Evolutionary conservation across 768 basidiomycete species (phyloP).

Genomic region (Cyclocybe aegerita): DNA sequence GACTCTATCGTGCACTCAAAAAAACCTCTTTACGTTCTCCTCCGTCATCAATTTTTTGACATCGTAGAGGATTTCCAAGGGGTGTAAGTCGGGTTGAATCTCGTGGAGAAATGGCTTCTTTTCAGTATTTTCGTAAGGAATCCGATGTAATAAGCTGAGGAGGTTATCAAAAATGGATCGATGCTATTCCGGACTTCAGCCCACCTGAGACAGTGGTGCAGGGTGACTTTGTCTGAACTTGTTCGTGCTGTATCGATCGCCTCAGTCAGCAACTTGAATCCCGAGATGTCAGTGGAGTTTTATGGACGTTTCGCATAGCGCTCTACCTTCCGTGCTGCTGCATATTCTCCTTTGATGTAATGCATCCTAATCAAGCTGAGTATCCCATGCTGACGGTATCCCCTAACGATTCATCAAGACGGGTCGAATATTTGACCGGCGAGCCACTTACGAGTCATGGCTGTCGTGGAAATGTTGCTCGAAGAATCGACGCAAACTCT

Average conservation of each 20-base stretch:
- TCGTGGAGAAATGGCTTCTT: slow-evolving; percentile 61
- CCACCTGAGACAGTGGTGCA: slow-evolving; percentile 81
- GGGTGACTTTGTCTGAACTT: slow-evolving; percentile 64
- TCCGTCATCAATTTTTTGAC: slow-evolving; percentile 74
- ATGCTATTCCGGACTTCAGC: neutral
- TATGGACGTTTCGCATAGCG: neutral
- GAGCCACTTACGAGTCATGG: slow-evolving; percentile 69
- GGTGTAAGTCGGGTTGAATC: slow-evolving; percentile 74
- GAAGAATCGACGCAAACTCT: slow-evolving; percentile 76
- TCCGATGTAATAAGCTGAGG: slow-evolving; percentile 66
- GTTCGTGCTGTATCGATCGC: slow-evolving; percentile 78
- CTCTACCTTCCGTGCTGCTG: slow-evolving; percentile 64
- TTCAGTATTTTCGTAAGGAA: slow-evolving; percentile 51
- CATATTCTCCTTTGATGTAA: slow-evolving; percentile 65
- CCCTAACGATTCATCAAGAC: slow-evolving; percentile 37
- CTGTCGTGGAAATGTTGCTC: slow-evolving; percentile 83
- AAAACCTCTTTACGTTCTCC: slow-evolving; percentile 42
- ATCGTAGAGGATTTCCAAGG: slow-evolving; percentile 75
- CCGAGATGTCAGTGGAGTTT: slow-evolving; percentile 2
- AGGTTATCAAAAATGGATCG: slow-evolving; percentile 3
- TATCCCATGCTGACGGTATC: slow-evolving; percentile 77
- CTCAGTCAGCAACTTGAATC: slow-evolving; percentile 63
- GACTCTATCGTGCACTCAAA: neutral
- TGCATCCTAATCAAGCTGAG: slow-evolving; percentile 79
- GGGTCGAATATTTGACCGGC: neutral